These are phyloP conservation scores for Phytophthora boehmeriae DNA, from an alignment of 352 stramenopile genomes.

Conservation along the genomic window DNA sequence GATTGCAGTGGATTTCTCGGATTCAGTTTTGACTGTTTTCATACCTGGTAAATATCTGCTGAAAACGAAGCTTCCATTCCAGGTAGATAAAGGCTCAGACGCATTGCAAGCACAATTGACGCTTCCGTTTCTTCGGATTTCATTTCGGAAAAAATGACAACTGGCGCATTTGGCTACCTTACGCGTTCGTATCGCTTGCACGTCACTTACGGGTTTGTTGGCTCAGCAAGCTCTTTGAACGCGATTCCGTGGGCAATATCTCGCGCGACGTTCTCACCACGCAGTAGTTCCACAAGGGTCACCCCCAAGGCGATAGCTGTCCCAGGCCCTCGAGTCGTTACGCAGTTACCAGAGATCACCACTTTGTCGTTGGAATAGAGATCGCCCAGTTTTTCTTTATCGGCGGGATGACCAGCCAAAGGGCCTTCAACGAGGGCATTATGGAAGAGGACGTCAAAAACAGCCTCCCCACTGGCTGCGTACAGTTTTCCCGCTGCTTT, in stretches of 20 bases:
- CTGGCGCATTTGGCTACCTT: neutral
- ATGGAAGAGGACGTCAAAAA: conserved; percentile 59
- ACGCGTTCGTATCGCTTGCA: neutral
- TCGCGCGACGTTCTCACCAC: conserved; percentile 45
- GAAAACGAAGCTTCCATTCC: conserved; percentile 54
- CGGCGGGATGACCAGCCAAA: conserved; percentile 49
- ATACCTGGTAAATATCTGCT: conserved; percentile 62
- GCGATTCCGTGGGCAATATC: conserved; percentile 35
- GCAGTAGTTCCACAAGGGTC: conserved; percentile 62
- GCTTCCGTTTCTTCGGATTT: conserved; percentile 36
- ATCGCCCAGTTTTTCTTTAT: conserved; percentile 44
- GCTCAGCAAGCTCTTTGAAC: conserved; percentile 38
- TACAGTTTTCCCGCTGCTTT: conserved; percentile 54
- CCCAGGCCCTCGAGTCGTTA: conserved; percentile 67
- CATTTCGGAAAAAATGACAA: conserved; percentile 30
- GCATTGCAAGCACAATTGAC: conserved; percentile 26
- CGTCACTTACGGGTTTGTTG: neutral
- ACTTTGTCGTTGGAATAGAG: conserved; percentile 59
- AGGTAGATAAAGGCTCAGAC: conserved; percentile 29
- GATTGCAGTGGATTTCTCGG: conserved; percentile 55
- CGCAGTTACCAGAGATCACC: conserved; percentile 64
- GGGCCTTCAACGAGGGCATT: conserved; percentile 54
- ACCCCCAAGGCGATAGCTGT: conserved; percentile 65
- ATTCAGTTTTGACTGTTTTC: conserved; percentile 52
- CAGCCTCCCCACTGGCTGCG: conserved; percentile 57